phyloP scores from a whole-genome alignment of 23 red algal genomes.

The Gracilaria domingensis region DNA sequence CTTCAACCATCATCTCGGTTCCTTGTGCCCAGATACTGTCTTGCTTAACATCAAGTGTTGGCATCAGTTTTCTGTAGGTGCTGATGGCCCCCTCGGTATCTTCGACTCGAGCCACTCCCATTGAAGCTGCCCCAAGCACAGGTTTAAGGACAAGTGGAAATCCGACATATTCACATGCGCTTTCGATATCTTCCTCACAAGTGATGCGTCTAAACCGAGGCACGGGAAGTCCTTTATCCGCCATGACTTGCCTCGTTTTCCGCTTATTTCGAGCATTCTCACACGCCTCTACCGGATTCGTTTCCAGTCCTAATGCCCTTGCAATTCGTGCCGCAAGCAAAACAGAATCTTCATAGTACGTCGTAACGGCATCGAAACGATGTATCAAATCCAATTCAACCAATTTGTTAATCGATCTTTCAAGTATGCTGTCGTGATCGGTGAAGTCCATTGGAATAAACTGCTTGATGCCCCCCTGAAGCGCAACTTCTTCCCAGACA shows the following conservation, averaged over 20 bases:
- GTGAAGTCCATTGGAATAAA: conserved; percentile 93
- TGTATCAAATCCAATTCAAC: conserved; percentile 23
- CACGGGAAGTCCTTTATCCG: conserved; percentile 72
- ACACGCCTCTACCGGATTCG: conserved; percentile 71
- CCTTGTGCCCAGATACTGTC: conserved; percentile 93
- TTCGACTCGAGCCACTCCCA: conserved; percentile 84
- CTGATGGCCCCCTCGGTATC: conserved; percentile 35
- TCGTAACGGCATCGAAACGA: conserved; percentile 89
- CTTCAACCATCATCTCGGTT: conserved; percentile 91
- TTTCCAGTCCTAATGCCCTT: conserved; percentile 64
- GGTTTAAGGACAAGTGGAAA: conserved; percentile 97
- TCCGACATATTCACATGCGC: conserved; percentile 83
- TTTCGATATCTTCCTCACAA: conserved; percentile 52
- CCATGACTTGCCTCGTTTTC: conserved; percentile 85
- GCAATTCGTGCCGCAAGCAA: conserved; percentile 87
- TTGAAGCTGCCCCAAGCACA: conserved; percentile 84
- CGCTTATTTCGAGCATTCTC: conserved; percentile 92
- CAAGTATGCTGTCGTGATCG: conserved; percentile 58
- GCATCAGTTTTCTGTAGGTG: conserved; percentile 53
- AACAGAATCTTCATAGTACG: conserved; percentile 96
- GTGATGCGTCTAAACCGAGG: conserved; percentile 73
- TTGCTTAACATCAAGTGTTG: conserved; percentile 58
- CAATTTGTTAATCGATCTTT: conserved; percentile 59
- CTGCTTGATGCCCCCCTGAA: conserved; percentile 63
- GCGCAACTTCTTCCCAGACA: conserved; percentile 42